Base-by-base conservation (phyloP, 129 eudicot genomes). In the Glebionis coronaria region DNA sequence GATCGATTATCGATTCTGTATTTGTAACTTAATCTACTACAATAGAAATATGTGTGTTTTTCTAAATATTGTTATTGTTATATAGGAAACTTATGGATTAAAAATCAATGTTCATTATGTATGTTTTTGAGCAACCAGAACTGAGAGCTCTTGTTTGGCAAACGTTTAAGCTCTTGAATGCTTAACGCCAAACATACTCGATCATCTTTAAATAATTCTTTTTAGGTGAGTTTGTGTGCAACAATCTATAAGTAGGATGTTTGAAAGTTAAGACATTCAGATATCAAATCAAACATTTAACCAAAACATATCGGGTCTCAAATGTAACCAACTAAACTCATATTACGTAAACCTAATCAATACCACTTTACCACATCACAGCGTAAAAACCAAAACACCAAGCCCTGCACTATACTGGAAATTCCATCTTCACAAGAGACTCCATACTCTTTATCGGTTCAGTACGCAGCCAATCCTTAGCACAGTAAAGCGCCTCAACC, bases 381-480 rank as follows among this genome's bases (percentile, higher is more conserved):
- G 56, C 0, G 12, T 4, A 23, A 47, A 16, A 12, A 42, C 18
- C 16, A 59, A 56, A 66, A 38, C 3, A 11, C 60, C 69, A 14
- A 50, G 31, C 44, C 56, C 66, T 20, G 18, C 28, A 9, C 76
- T 87, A 87, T 57, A 88, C 83, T 3, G 96, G 93, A 25, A 79
- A 85, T 54, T 88, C 87, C 82, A 83, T 76, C 74, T 83, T 88
- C 63, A 82, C 84, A 40, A 52, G 67, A 0, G 76, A 56, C 5
- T 5, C 65, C 27, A 72, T 42, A 28, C 68, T 65, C 47, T 81
- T 85, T 0, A 62, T 65, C 1, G 79, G 44, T 46, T 62, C 78
- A 4, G 54, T 56, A 18, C 74, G 82, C 66, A 85, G 73, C 96
- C 96, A 89, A 56, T 85, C 93, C 78, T n/a, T n/a, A n/a, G n/a